Evolutionary conservation across 2,329 filamentous ascomycete species (phyloP), one percentile per base, ranked within the genome.

Genomic region (Diaporthe citri): DNA sequence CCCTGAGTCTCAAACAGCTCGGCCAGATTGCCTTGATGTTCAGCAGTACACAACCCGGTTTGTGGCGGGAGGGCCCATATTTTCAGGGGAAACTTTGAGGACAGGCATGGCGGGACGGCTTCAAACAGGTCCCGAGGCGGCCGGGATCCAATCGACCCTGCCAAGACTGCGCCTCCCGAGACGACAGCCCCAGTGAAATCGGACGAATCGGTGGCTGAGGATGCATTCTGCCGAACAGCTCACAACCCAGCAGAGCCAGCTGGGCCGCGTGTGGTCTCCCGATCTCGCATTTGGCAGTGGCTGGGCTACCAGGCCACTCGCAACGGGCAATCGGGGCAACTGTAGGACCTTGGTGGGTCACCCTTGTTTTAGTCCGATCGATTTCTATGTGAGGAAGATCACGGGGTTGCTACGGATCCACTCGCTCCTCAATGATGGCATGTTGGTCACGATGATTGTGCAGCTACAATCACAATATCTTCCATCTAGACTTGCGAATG

Each of bases 181-280:
- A 75, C 73, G 73, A 67, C 69, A 75, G 60, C 59, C 69, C 73
- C 62, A 43, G 71, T 39, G 55, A 34, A 66, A 31, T 25, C 59
- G 36, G 39, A 43, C 71, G 36, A 64, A 73, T 73, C 57, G 39
- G 9, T 28, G 43, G 56, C 56, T 25, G 31, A 62, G 31, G 56
- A 62, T 9, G 56, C 70, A 52, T 28, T 10, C n/a, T 51, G 43
- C 17, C 43, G 15, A 72, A n/a, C 60, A 39, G 34, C n/a, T 7
- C 31, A 20, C 46, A 39, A 20, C 46, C 62, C 31, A 51, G 43
- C 43, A 67, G 17, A 17, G 28, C 43, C 1, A 9, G 10, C 28
- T 17, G 20, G 39, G 31, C 46, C 46, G 9, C 62, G 31, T 28
- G 39, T 39, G 46, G 17, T 67, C 46, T 39, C 46, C 22, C 12